Conservation (phyloP, 495 filamentous ascomycete genomes). For the Penicillium chermesinum region DNA sequence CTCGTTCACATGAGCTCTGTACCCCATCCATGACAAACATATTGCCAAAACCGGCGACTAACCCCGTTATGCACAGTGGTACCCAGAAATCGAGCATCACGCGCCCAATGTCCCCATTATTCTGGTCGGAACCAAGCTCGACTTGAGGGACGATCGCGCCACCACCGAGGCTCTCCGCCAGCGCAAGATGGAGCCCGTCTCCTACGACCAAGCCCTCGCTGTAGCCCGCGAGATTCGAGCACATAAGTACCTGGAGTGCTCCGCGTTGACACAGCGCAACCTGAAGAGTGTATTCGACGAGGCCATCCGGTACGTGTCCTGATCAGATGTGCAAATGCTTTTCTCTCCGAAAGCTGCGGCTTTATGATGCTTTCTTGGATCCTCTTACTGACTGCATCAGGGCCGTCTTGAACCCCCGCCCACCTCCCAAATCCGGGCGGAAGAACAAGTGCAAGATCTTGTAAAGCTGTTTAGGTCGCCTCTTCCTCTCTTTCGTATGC, state of each 20-base stretch:
- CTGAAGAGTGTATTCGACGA: conserved; percentile 98
- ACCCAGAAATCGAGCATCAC: conserved; percentile 94
- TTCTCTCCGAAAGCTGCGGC: too few relatives aligned
- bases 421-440: conserved; percentile 57
- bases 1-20: neutral
- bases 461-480: conserved; percentile 37
- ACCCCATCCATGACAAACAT: neutral
- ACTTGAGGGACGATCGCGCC: conserved; percentile 84
- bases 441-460: conserved; percentile 71
- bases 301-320: conserved; percentile 71
- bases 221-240: conserved; percentile 90
- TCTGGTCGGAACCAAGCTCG: conserved; percentile 94
- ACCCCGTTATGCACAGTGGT: conserved; percentile 60
- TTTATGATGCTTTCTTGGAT: too few relatives aligned
- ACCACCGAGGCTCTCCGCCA: conserved; percentile 71
- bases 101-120: conserved; percentile 95
- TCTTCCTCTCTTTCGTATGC: conserved; percentile 22
- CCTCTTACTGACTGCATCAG: too few relatives aligned
- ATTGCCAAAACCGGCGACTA: neutral
- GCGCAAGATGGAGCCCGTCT: conserved; percentile 87
- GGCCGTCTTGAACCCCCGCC: conserved; percentile 77
- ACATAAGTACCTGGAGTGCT: conserved; percentile 95
- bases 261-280: conserved; percentile 92
- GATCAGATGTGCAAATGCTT: too few relatives aligned
- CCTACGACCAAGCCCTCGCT: conserved; percentile 78